These are phyloP conservation scores for Neodidymelliopsis sp. DNA, from an alignment of 2,329 filamentous ascomycete species.

Conservation along the genomic window DNA sequence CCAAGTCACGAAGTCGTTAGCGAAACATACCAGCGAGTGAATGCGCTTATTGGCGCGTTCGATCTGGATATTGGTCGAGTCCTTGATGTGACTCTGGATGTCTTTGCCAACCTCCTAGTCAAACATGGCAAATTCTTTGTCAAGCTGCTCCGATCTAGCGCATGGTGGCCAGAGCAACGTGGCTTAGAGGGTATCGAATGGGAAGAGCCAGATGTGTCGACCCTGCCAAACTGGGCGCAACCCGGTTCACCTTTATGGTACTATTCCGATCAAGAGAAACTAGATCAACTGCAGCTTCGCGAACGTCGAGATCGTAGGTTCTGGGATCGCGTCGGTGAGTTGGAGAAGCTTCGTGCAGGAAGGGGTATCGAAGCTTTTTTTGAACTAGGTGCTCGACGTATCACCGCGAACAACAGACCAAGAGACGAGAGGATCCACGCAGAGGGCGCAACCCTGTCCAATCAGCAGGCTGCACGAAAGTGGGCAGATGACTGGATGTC, in stretches of 20 bases:
- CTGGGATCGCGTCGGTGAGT: constrained; percentile 78
- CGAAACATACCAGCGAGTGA: constrained; percentile 89
- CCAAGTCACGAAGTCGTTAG: constrained; percentile 79
- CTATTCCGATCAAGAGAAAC: constrained; percentile 73
- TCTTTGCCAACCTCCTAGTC: constrained; percentile 91
- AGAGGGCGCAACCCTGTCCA: constrained; percentile 29
- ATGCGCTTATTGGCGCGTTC: constrained; percentile 94
- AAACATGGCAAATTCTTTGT: constrained; percentile 95
- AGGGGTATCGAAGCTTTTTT: constrained; percentile 83
- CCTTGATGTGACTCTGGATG: constrained; percentile 91
- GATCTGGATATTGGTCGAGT: constrained; percentile 95
- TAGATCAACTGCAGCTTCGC: constrained; percentile 63
- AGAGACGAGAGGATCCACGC: constrained; percentile 41
- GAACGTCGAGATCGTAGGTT: constrained; percentile 75
- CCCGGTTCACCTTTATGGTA: constrained; percentile 72
- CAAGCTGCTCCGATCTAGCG: constrained; percentile 87
- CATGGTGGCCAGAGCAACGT: constrained; percentile 88
- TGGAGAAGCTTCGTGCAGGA: constrained; percentile 44
- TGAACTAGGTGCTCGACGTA: constrained; percentile 78
- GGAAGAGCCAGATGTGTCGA: constrained; percentile 62
- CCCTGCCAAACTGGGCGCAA: constrained; percentile 85
- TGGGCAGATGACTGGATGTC: constrained; percentile 73
- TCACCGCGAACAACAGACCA: constrained; percentile 54
- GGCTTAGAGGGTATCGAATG: constrained; percentile 59
- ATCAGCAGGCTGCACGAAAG: constrained; percentile 54